phyloP scores from a whole-genome alignment of 345 rosid genomes.

The Eucalyptus curtisii region DNA sequence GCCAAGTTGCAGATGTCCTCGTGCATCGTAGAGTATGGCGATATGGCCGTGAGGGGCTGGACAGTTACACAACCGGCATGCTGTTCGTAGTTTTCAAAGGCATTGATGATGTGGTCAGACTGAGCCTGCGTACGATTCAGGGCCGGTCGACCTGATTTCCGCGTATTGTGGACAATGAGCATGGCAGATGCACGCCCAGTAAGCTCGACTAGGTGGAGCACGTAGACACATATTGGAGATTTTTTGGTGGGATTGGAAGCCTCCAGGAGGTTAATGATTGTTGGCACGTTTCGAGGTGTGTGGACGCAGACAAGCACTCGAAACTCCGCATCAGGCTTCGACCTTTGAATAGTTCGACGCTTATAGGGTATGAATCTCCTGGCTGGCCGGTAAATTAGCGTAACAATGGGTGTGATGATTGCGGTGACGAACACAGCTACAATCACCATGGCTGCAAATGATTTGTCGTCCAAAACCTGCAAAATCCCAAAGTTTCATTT shows the following conservation, averaged over 20 bases:
- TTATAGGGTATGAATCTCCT: slow-evolving; percentile 60
- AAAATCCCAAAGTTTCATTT: neutral
- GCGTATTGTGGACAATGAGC: slow-evolving; percentile 78
- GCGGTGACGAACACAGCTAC: slow-evolving; percentile 69
- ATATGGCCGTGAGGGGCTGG: slow-evolving; percentile 85
- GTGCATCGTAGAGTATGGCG: slow-evolving; percentile 93
- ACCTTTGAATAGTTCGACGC: slow-evolving; percentile 47
- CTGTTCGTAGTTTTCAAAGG: slow-evolving; percentile 81
- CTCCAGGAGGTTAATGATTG: slow-evolving; percentile 79
- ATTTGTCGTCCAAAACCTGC: slow-evolving; percentile 70
- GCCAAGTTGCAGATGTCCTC: slow-evolving; percentile 85
- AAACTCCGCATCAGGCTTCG: slow-evolving; percentile 60
- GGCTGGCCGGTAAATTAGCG: slow-evolving; percentile 46
- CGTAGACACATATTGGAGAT: slow-evolving; percentile 66
- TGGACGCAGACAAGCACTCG: slow-evolving; percentile 62
- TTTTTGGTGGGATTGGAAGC: slow-evolving; percentile 71
- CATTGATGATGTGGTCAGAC: slow-evolving; percentile 82
- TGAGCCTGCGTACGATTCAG: slow-evolving; percentile 87
- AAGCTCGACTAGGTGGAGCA: slow-evolving; percentile 91
- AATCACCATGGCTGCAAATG: slow-evolving; percentile 76
- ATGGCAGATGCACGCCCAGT: slow-evolving; percentile 95
- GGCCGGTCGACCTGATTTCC: slow-evolving; percentile 59
- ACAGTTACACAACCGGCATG: slow-evolving; percentile 41
- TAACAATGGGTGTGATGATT: slow-evolving; percentile 53
- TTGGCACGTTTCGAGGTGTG: slow-evolving; percentile 83